Evolutionary conservation across 1,284 basidiomycete genomes (phyloP), one percentile per base, ranked within the genome.

Genomic region (Paramarasmius palmivorus): DNA sequence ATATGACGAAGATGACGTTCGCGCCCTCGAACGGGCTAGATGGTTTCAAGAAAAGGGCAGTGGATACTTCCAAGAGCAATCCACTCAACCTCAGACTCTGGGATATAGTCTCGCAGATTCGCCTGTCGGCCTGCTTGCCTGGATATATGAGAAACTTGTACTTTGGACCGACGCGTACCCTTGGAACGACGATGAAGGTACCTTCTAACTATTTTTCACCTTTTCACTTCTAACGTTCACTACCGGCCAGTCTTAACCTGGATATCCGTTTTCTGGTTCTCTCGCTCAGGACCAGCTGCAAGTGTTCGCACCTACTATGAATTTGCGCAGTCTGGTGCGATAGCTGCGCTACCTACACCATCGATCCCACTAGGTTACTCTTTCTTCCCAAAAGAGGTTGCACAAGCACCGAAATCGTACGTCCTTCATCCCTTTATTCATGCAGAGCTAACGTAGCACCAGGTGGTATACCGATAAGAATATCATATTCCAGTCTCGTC

Each of bases 111-210:
- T 82, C 5, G 65, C 73, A 0, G 82, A 83, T 60, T 82, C 80
- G 6, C 82, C 82, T 2, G 70, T 76, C 2, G 82, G 79, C 1
- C 64, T 84, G 35, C 68, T 83, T n/a, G n/a, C n/a, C n/a, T n/a
- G n/a, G n/a, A n/a, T n/a, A n/a, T n/a, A n/a, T n/a, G n/a, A n/a
- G n/a, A 82, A 84, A 60, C 59, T 82, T 8, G 65, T 73, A 15
- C 56, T 66, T 7, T 82, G 79, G 77, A 69, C 75, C 0, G 76
- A 81, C 32, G 59, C 61, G 1, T 82, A 81, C 55, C 63, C 67
- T 1, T 82, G 80, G 81, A 64, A 69, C 34, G 77, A 81, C 50
- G 79, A 82, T 23, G 74, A 76, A 78, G 77, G n/a, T n/a, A n/a
- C n/a, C n/a, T n/a, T n/a, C n/a, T n/a, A n/a, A n/a, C n/a, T n/a